phyloP scores from a whole-genome alignment of 2,329 filamentous ascomycete genomes.

The Chlorencoelia australis region DNA sequence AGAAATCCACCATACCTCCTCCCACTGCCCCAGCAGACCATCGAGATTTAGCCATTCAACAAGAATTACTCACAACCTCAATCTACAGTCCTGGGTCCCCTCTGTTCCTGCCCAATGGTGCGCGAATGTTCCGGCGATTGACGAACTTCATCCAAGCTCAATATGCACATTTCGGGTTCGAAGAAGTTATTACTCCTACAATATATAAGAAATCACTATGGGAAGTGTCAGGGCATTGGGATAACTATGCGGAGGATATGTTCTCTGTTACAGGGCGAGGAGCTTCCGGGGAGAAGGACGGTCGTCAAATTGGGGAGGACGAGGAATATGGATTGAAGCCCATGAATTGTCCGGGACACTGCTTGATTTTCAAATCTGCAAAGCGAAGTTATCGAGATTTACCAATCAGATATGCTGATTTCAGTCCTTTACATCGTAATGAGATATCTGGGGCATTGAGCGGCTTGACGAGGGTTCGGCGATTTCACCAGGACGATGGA shows the following conservation, averaged over 20 bases:
- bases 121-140: slow-evolving; percentile 75
- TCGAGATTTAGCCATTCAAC: slow-evolving; percentile 49
- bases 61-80: slow-evolving; percentile 72
- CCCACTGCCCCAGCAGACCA: slow-evolving; percentile 37
- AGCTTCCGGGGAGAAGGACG: slow-evolving; percentile 23
- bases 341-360: slow-evolving; percentile 90
- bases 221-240: slow-evolving; percentile 77
- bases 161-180: slow-evolving; percentile 75
- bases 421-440: slow-evolving; percentile 78
- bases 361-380: slow-evolving; percentile 68
- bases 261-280: slow-evolving; percentile 58
- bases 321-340: slow-evolving; percentile 78
- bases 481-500: slow-evolving; percentile 85
- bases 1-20: slow-evolving; percentile 4
- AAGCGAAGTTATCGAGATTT: slow-evolving; percentile 69
- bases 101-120: slow-evolving; percentile 72
- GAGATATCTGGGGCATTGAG: slow-evolving; percentile 74
- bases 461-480: slow-evolving; percentile 71
- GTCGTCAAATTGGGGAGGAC: slow-evolving; percentile 41
- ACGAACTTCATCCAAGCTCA: slow-evolving; percentile 74
- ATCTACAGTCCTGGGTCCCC: slow-evolving; percentile 77
- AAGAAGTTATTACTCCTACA: slow-evolving; percentile 80
- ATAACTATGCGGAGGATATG: slow-evolving; percentile 90
- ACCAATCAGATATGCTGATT: slow-evolving; percentile 77
- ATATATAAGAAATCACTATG: slow-evolving; percentile 86